Conservation (phyloP, 1,284 basidiomycete species). For the Fistulinella cinereoalba region DNA sequence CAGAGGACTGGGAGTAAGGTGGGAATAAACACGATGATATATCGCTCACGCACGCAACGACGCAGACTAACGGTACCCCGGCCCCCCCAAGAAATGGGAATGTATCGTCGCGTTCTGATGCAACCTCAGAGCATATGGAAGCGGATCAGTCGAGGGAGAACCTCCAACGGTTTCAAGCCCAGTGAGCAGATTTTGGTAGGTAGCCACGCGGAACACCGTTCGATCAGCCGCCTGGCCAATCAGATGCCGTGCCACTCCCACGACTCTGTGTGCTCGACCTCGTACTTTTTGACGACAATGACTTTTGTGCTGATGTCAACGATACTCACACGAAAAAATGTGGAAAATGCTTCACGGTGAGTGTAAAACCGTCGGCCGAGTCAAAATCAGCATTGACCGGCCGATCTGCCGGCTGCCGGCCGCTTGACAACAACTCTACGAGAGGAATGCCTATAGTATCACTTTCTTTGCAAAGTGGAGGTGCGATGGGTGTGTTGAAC, state of each 20-base stretch:
- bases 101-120: too few species aligned
- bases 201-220: neutral
- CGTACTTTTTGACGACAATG: conserved; percentile 2
- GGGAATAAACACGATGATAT: too few species aligned
- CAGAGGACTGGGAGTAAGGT: too few species aligned
- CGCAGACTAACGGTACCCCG: too few species aligned
- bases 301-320: conserved; percentile 9
- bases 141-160: too few species aligned
- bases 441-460: conserved; percentile 11
- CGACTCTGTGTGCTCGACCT: conserved; percentile 13
- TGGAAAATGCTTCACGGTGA: conserved; percentile 15
- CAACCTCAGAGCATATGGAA: too few species aligned
- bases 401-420: neutral
- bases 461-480: neutral
- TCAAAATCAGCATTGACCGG: neutral
- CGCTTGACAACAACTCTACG: conserved; percentile 8
- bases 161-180: too few species aligned
- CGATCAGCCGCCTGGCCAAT: neutral
- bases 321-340: neutral
- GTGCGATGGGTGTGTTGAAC: conserved; percentile 24
- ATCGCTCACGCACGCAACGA: too few species aligned
- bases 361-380: conserved; percentile 4
- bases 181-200: neutral
- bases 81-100: too few species aligned
- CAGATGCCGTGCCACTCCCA: conserved; percentile 7